Evolutionary conservation across 305 asterid genomes (phyloP).

Genomic region (Fraxinus nigra): DNA sequence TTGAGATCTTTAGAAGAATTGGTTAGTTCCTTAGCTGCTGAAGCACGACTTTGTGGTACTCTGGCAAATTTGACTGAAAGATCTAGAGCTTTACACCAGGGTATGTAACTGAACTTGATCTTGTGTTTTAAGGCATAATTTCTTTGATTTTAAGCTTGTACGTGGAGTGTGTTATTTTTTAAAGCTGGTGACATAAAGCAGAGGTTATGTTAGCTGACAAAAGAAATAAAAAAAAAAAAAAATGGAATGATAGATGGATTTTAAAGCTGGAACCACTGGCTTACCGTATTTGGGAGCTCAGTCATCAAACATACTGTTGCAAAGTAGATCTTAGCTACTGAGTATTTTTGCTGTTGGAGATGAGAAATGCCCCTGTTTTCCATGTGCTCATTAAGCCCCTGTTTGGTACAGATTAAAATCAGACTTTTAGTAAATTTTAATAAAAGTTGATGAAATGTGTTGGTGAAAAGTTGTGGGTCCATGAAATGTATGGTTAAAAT

Average conservation of each 20-base stretch:
- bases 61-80: conserved; percentile 53
- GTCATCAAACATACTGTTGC: background rate
- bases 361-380: background rate
- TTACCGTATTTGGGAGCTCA: background rate
- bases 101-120: conserved; percentile 30
- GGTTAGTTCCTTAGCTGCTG: conserved; percentile 60
- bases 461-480: too few relatives aligned
- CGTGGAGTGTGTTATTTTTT: background rate
- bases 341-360: background rate
- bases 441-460: too few relatives aligned
- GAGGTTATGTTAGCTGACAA: background rate
- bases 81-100: conserved; percentile 37
- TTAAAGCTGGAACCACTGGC: background rate
- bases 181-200: background rate
- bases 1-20: conserved; percentile 50
- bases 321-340: background rate
- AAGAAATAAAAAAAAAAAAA: background rate
- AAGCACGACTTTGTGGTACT: conserved; percentile 62
- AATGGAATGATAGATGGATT: background rate
- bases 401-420: too few relatives aligned
- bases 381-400: background rate
- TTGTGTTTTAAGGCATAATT: conserved; percentile 1
- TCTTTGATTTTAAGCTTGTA: background rate
- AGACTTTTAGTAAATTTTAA: too few relatives aligned
- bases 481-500: too few relatives aligned